Percentiles rank a stretch among this genome's conserved stretches.
These are phyloP conservation scores for Gyromitra esculenta DNA, from an alignment of 2,329 filamentous ascomycete genomes.

Conservation along the genomic window DNA sequence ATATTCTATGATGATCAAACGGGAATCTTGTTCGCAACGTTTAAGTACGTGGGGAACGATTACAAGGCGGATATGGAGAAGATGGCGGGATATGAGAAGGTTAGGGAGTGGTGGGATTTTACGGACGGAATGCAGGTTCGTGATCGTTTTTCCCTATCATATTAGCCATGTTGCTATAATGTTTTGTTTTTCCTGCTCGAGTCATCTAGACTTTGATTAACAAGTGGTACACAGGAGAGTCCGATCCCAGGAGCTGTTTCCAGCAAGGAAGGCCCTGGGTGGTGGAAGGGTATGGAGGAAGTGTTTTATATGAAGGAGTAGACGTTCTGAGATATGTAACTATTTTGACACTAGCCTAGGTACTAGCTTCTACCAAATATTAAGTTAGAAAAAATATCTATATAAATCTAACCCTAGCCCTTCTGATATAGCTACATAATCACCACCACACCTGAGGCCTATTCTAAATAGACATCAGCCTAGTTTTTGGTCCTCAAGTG, in stretches of 20 bases:
- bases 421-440: no score
- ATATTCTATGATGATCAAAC: slow-evolving; percentile 74
- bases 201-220: neutral
- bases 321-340: neutral
- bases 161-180: no score
- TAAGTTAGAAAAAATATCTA: no score
- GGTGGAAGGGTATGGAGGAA: slow-evolving; percentile 54
- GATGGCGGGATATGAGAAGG: slow-evolving; percentile 77
- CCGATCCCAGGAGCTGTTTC: slow-evolving; percentile 47
- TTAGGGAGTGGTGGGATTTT: slow-evolving; percentile 82
- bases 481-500: no score
- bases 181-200: neutral
- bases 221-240: slow-evolving; percentile 38
- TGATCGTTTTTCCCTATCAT: slow-evolving; percentile 50
- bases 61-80: slow-evolving; percentile 78
- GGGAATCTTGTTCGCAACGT: slow-evolving; percentile 75
- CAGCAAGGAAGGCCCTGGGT: slow-evolving; percentile 52
- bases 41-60: slow-evolving; percentile 80
- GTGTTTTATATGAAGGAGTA: slow-evolving; percentile 53
- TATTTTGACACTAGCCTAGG: neutral
- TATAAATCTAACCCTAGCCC: no score
- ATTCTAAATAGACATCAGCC: no score
- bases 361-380: no score
- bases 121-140: slow-evolving; percentile 76
- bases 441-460: no score